A percentile compares a stretch with the other conserved stretches of the same genome.
Evolutionary conservation across 139 green algal species (phyloP).

Genomic region (Chlorella sorokiniana): DNA sequence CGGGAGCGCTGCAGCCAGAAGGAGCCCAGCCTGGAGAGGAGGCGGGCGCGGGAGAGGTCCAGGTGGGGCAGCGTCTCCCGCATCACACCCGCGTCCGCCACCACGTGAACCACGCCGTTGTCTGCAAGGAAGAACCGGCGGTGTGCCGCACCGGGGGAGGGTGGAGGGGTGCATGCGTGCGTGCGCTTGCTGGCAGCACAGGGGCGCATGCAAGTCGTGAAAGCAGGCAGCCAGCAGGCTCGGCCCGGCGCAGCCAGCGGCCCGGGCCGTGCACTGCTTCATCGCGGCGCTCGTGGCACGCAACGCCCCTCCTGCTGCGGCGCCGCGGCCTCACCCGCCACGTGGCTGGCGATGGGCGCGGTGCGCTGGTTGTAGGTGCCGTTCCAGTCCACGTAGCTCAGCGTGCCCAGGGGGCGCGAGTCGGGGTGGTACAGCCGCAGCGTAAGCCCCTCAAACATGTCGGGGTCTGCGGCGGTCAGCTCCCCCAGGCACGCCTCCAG

Average conservation of each 20-base stretch:
- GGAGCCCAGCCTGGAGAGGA: slow-evolving; percentile 67
- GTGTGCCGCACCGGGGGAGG: neutral
- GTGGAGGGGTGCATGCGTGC: neutral
- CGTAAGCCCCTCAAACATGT: slow-evolving; percentile 58
- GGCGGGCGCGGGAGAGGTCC: slow-evolving; percentile 72
- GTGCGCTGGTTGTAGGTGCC: slow-evolving; percentile 62
- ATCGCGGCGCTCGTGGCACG: too few species aligned
- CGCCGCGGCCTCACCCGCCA: slow-evolving; percentile 43
- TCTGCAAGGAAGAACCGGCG: slow-evolving; percentile 37
- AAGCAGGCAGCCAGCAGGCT: too few species aligned
- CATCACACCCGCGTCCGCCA: slow-evolving; percentile 62
- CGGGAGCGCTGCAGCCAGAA: slow-evolving; percentile 73
- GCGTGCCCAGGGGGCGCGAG: slow-evolving; percentile 58
- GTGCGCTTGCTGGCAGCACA: neutral
- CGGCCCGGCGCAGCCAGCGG: neutral
- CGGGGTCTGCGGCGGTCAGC: slow-evolving; percentile 21
- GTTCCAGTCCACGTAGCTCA: slow-evolving; percentile 51
- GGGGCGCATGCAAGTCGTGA: too few species aligned
- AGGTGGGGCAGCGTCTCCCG: slow-evolving; percentile 55
- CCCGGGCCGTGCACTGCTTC: too few species aligned
- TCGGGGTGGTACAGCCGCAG: slow-evolving; percentile 79
- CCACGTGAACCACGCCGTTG: slow-evolving; percentile 78
- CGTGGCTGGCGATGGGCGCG: slow-evolving; percentile 60
- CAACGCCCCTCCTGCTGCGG: too few species aligned
- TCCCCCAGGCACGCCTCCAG: slow-evolving; percentile 51